phyloP scores from a whole-genome alignment of 768 basidiomycete species.

The Strobilomyces echinocephalus region DNA sequence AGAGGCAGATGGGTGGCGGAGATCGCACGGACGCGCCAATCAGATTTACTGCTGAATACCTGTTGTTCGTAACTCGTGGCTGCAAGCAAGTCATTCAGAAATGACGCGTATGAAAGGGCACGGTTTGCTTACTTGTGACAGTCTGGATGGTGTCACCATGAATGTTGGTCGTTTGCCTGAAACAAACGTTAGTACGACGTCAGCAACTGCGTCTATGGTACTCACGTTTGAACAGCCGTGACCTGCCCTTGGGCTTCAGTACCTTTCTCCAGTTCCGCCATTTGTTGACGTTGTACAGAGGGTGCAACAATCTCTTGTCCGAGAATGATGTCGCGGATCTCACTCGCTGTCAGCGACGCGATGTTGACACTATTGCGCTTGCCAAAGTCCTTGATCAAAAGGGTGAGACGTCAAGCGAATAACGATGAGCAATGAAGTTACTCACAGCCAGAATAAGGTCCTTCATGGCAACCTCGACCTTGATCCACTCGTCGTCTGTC shows the following conservation, averaged over 20 bases:
- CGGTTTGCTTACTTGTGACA: constrained; percentile 69
- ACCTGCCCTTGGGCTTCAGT: constrained; percentile 92
- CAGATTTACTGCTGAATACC: constrained; percentile 98
- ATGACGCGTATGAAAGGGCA: neutral
- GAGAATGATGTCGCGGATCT: constrained; percentile 96
- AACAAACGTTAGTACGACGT: constrained; percentile 3
- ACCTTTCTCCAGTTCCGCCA: constrained; percentile 98
- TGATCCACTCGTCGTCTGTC: constrained; percentile 95
- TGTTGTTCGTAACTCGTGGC: constrained; percentile 97
- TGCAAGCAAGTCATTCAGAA: constrained; percentile 23
- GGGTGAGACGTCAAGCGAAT: constrained; percentile 11
- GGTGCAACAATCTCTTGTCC: constrained; percentile 98
- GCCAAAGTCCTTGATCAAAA: constrained; percentile 73
- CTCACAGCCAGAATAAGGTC: constrained; percentile 86
- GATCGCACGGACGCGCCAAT: constrained; percentile 98
- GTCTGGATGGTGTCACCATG: constrained; percentile 96
- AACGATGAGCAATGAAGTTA: neutral
- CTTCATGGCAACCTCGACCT: constrained; percentile 98
- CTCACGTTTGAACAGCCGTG: constrained; percentile 88
- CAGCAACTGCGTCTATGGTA: neutral
- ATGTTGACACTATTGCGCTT: constrained; percentile 99
- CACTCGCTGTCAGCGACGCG: constrained; percentile 92
- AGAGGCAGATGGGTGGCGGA: constrained; percentile 94
- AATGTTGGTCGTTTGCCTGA: constrained; percentile 90
- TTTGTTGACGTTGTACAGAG: constrained; percentile 94